Base-by-base conservation (phyloP, 441 rosid species). In the Melastoma candidum region DNA sequence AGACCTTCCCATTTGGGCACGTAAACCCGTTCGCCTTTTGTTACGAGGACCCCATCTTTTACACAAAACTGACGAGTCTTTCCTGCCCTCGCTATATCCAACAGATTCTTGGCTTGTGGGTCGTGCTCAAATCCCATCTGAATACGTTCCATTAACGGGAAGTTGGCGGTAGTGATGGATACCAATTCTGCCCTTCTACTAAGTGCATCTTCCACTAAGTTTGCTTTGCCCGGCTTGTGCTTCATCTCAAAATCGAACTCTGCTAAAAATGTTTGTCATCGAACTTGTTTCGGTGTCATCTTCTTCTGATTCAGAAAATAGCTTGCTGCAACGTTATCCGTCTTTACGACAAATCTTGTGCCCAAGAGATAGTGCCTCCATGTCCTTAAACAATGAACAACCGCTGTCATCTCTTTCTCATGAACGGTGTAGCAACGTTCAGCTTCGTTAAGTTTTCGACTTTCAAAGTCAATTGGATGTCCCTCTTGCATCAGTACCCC, bases 301-400 rank as follows among this genome's bases (percentile, higher is more conserved):
- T 49, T 49, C 36, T 22, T 49, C 53, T 49, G 7, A 4, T 12
- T 49, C 26, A 14, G 53, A 12, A 49, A 49, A 12, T 49, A 49
- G 36, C 26, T 49, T 4, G 26, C 26, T 2, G 53, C 27, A 13
- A 49, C 4, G 11, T 49, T 49, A 11, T 1, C 36, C 26, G 12
- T 49, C 26, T 49, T 49, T 1, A 49, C 26, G n/a, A 49, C 27
- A 26, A 49, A 49, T 26, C 7, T 17, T 26, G 24, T 8, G 1
- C 7, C 53, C n/a, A 17, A 32, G 2, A 50, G 32, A 24, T 49
- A 49, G 11, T 49, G 53, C 11, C 53, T 49, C 53, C 8, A 50
- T 1, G 11, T 10, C 7, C 39, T 11, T 22, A 50, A 12, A 11
- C 4, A 50, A 11, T 50, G 53, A 27, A 50, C 53, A n/a, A 50